Evolutionary conservation across 495 filamentous ascomycete genomes (phyloP), one percentile per base, ranked within the genome.

Genomic region (Massariosphaeria phaeospora): DNA sequence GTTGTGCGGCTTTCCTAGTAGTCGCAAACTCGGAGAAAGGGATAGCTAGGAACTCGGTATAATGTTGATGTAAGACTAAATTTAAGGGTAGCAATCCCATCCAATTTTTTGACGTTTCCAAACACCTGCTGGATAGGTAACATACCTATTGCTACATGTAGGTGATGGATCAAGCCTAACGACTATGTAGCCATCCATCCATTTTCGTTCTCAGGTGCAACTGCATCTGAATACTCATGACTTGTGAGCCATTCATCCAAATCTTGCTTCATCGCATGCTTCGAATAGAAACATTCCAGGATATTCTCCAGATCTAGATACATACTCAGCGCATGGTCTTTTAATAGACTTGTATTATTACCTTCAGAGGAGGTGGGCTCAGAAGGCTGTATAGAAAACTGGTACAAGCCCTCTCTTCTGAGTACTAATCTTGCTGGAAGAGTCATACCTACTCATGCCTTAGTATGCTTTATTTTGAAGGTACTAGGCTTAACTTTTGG

Each of bases 251-350:
- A 44, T 25, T 44, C 41, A 44, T 44, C 9, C 13, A 27, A 2
- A 44, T 44, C 41, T 25, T 44, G 41, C 24, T 44, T 44, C 9
- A 26, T 25, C 29, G 41, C 41, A 27, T 27, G 24, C 29, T 5
- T 44, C n/a, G 41, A 44, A 25, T 44, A 44, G 17, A 44, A 44
- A 21, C 29, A 21, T 5, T 44, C 23, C 41, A 44, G 29, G 25
- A 44, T 44, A 23, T 26, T 27, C 21, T 44, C 10, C 29, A 44
- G 41, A 44, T 44, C 21, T 44, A 40, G 18, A 13, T 12, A 24
- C 11, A 44, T 25, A 44, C 25, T 44, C 25, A 44, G 41, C 41
- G 41, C 21, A 44, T 44, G 41, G 12, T n/a, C n/a, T n/a, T n/a
- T 30, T 21, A 8, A 27, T 26, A 44, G 3, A 44, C n/a, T 11